Conservation (phyloP, 768 basidiomycete genomes). For the Inosperma sp. region DNA sequence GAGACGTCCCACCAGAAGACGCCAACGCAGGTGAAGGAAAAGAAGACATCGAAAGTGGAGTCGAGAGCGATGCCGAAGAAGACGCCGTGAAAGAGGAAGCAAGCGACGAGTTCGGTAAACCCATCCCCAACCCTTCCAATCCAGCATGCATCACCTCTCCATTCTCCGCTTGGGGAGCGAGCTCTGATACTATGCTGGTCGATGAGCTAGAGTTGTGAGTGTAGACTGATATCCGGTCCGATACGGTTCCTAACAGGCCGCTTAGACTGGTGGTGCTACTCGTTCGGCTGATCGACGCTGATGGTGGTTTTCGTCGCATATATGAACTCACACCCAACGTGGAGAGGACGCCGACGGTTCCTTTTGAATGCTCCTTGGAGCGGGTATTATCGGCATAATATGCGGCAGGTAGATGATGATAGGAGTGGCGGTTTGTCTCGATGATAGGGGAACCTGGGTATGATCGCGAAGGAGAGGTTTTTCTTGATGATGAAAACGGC, state of each 20-base stretch:
- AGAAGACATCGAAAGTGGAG: no score
- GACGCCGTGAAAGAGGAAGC: no score
- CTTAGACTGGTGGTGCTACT: constrained; percentile 22
- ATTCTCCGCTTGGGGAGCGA: constrained; percentile 9
- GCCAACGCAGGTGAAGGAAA: no score
- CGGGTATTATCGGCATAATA: neutral
- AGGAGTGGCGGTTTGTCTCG: no score
- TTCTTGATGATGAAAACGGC: neutral
- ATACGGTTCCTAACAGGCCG: constrained; percentile 11
- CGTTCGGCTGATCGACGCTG: constrained; percentile 21
- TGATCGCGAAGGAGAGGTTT: neutral
- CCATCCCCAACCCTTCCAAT: no score
- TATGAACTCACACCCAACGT: constrained; percentile 22
- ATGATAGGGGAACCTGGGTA: neutral
- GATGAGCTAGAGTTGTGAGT: constrained; percentile 6
- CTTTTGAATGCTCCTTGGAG: constrained; percentile 2
- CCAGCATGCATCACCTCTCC: constrained; percentile 29
- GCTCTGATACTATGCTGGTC: constrained; percentile 18
- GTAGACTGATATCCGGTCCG: neutral
- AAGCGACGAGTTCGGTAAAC: no score
- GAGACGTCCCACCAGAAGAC: no score
- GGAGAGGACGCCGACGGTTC: constrained; percentile 9
- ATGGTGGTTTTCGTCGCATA: constrained; percentile 21
- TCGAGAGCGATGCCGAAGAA: no score
- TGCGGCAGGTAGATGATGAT: no score